Evolutionary conservation across 2,329 filamentous ascomycete species (phyloP), one percentile per base, ranked within the genome.

Genomic region (Mycosphaerella sp.): DNA sequence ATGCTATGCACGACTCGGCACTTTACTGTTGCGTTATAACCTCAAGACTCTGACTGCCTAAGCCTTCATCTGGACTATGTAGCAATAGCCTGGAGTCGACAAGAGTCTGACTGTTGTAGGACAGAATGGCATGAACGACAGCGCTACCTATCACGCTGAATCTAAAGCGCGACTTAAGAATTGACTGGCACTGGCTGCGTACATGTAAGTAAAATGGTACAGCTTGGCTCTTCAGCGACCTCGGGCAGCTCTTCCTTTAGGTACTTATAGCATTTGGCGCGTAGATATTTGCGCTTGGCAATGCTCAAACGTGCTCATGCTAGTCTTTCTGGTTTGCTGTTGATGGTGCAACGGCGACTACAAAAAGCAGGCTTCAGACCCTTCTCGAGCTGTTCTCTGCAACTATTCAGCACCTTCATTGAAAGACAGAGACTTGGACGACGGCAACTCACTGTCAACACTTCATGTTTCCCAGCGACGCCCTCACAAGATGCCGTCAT

Each of bases 291-390:
- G 21, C 21, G 21, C 45, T 49, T 49, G 45, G 45, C 45, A 27
- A 36, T 17, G 28, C 45, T 41, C 45, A 49, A 49, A 49, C 39
- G 28, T 49, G 45, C 45, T 49, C 45, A 49, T 16, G 16, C 21
- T 17, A 49, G 37, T 37, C 25, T 30, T 35, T 14, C 21, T 21
- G 10, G 27, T 12, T 41, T 41, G 27, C 21, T n/a, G 21, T 25
- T 25, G 21, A 8, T 34, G 30, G 30, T 34, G 30, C 7, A 12
- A n/a, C 4, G 13, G 30, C 10, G 13, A 34, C 10, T 34, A 34
- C 13, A 34, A 34, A 8, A 34, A 34, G 30, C 10, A 25, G 21
- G 7, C 21, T 25, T 6, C 2, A 25, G 21, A 6, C 21, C 4
- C 21, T 25, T 25, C 21, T 25, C 4, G 21, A 25, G 21, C 21